A percentile compares a stretch with the other conserved stretches of the same genome.
phyloP scores from a whole-genome alignment of 2,329 filamentous ascomycete genomes.

The Penicillium sclerotiorum region DNA sequence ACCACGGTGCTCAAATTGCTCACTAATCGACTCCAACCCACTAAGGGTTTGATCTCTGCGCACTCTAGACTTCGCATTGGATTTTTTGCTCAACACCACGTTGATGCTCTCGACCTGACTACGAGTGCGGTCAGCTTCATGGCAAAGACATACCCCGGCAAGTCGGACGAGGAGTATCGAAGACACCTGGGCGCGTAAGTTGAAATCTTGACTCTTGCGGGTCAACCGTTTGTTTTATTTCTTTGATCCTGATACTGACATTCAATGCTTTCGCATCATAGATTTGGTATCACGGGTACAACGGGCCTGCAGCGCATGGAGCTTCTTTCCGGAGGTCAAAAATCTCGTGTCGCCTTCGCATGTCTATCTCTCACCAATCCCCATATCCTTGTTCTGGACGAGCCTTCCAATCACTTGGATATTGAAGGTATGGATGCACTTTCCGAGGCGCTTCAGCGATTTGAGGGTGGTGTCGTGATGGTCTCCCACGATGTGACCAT shows the following conservation, averaged over 20 bases:
- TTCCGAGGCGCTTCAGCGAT: slow-evolving; percentile 77
- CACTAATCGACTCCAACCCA: slow-evolving; percentile 78
- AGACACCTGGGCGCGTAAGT: slow-evolving; percentile 88
- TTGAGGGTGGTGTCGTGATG: slow-evolving; percentile 96
- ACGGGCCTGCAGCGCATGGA: slow-evolving; percentile 97
- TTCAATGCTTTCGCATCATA: slow-evolving; percentile 21
- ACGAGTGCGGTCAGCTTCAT: slow-evolving; percentile 93
- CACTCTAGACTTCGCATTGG: slow-evolving; percentile 87
- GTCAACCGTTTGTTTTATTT: too few relatives aligned
- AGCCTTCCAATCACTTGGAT: slow-evolving; percentile 97
- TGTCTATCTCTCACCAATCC: slow-evolving; percentile 91
- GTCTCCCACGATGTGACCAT: slow-evolving; percentile 99
- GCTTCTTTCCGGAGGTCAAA: slow-evolving; percentile 92
- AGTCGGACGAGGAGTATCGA: slow-evolving; percentile 94
- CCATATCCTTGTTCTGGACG: slow-evolving; percentile 96
- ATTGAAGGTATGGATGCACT: slow-evolving; percentile 99
- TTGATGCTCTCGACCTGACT: slow-evolving; percentile 90
- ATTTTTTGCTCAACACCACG: slow-evolving; percentile 98
- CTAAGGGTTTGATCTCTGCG: slow-evolving; percentile 79
- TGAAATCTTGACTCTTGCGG: too few relatives aligned
- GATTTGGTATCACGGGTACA: slow-evolving; percentile 80
- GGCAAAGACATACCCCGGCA: slow-evolving; percentile 87
- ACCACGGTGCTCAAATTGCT: slow-evolving; percentile 98
- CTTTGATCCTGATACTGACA: neutral
- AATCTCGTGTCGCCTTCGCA: slow-evolving; percentile 97